Evolutionary conservation across 768 basidiomycete species (phyloP), one percentile per base, ranked within the genome.

Genomic region (Amanita molliuscula): DNA sequence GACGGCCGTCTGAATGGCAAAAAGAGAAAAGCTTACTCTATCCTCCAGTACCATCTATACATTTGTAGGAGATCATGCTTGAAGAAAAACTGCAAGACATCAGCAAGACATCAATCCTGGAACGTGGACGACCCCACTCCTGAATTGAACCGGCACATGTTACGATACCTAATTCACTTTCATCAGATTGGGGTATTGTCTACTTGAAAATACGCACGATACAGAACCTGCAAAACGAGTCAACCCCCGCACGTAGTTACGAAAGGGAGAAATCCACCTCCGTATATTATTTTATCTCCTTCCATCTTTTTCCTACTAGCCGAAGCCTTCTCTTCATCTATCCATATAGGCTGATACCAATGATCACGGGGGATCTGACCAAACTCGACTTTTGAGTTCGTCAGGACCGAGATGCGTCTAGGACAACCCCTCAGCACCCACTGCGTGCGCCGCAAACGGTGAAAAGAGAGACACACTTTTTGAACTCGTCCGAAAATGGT

Each of bases 1-100:
- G 4, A 38, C 25, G 4, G 6, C 26, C 42, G 15, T 36, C 13
- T 34, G 31, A 20, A 28, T 18, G 38, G 52, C 36, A 18, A 7
- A 7, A 23, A 70, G 60, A 4, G 60, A 4, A 1, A 54, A 44
- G 62, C 71, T 49, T 50, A 77, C 79, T 88, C 84, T 40, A 89
- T 76, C 11, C 86, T 73, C 86, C 85, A 88, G 64, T 89, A 88
- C 72, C 81, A 89, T 48, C 81, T 73, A 62, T 81, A 87, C 41
- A 78, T 67, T 50, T 75, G 71, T 44, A 88, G 64, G 13, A 87
- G 63, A 3, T 77, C 75, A 58, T 89, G 86, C 37, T 71, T 65
- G 73, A 78, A 89, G 71, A 89, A 89, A 70, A 77, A 81, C 70
- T 80, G 33, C 41, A 44, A 13, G 21, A 31, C 31, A 36, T 45